These are phyloP conservation scores for Metschnikowia colocasiae DNA, from an alignment of 805 yeast genomes.

Conservation along the genomic window DNA sequence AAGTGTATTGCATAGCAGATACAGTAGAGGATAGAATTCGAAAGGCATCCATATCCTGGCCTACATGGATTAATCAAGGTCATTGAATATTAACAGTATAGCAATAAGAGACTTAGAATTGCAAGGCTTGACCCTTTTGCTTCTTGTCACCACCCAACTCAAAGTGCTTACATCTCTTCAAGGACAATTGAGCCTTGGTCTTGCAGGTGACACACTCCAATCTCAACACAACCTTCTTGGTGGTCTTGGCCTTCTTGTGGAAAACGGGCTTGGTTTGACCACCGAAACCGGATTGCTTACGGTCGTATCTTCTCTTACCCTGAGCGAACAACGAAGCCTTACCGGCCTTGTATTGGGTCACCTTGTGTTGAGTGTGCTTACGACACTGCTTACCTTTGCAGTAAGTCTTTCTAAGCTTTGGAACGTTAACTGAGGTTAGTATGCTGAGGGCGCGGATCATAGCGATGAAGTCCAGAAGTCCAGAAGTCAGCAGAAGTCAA, in stretches of 20 bases:
- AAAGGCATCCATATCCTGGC: not conserved
- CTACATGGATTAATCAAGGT: not conserved
- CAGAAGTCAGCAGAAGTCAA: no score
- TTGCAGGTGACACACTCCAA: slow-evolving; percentile 98
- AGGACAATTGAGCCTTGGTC: slow-evolving; percentile 95
- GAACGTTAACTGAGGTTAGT: slow-evolving; percentile 84
- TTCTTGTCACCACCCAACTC: slow-evolving; percentile 99
- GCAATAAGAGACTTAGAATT: slow-evolving; percentile 56
- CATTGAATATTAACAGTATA: slow-evolving; percentile 3
- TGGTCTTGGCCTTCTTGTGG: slow-evolving; percentile 99
- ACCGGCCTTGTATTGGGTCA: slow-evolving; percentile 99
- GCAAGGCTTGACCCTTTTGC: slow-evolving; percentile 99
- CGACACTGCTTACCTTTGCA: slow-evolving; percentile 99
- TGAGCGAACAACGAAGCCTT: slow-evolving; percentile 98
- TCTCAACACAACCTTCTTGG: slow-evolving; percentile 99
- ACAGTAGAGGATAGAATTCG: no score
- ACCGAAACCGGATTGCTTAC: slow-evolving; percentile 99
- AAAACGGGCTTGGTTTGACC: slow-evolving; percentile 99
- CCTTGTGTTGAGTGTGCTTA: slow-evolving; percentile 99
- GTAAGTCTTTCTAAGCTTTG: slow-evolving; percentile 99
- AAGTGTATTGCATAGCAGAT: no score
- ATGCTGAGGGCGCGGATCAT: no score
- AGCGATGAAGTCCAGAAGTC: no score
- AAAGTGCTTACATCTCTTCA: slow-evolving; percentile 99
- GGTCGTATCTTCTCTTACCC: slow-evolving; percentile 99